Evolutionary conservation across 2,329 filamentous ascomycete species (phyloP).

Genomic region (Arthroderma uncinatum): DNA sequence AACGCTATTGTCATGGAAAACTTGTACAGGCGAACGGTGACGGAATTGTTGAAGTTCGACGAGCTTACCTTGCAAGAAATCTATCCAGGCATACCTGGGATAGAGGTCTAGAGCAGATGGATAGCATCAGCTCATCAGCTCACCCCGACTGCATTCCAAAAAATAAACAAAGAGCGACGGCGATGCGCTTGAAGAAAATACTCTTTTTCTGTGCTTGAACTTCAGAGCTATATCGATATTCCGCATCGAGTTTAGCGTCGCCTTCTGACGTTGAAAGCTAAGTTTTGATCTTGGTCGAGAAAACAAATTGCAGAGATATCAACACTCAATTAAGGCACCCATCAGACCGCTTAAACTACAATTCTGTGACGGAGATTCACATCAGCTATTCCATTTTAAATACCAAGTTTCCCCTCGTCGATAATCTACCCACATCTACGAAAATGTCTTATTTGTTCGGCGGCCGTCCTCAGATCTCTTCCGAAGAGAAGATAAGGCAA

Average conservation of each 20-base stretch:
- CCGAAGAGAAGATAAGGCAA: conserved; percentile 92
- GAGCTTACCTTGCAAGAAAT: conserved; percentile 27
- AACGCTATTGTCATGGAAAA: background rate
- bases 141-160: background rate
- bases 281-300: background rate
- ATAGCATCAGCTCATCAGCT: conserved; percentile 27
- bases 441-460: conserved; percentile 65
- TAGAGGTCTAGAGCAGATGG: conserved; percentile 29
- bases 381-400: background rate
- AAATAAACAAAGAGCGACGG: background rate
- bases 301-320: background rate
- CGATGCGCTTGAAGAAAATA: background rate
- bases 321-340: background rate
- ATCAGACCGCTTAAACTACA: background rate
- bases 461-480: conserved; percentile 69
- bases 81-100: conserved; percentile 24
- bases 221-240: background rate
- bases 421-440: conserved; percentile 10
- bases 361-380: background rate
- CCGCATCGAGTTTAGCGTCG: background rate
- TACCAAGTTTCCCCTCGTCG: no score
- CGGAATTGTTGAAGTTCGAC: background rate
- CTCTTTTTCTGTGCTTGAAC: background rate
- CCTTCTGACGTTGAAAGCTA: background rate
- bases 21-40: background rate